phyloP scores from a whole-genome alignment of 257 asterid species.

The Echites panduratus region DNA sequence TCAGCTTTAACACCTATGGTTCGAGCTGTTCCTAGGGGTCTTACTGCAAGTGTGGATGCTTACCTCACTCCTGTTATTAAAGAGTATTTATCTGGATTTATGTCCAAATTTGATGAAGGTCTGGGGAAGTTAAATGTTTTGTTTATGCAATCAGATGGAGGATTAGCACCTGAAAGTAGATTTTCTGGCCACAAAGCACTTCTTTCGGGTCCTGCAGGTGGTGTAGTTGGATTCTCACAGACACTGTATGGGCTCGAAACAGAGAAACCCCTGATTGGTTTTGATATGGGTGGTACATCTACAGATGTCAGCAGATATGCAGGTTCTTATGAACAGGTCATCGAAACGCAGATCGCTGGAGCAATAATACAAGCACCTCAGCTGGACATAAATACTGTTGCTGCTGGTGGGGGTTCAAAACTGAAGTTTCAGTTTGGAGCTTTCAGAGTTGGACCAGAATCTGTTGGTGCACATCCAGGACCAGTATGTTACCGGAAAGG shows the following conservation, averaged over 20 bases:
- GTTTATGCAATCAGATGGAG: conserved; percentile 98
- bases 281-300: conserved; percentile 99
- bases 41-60: conserved; percentile 95
- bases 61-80: conserved; percentile 92
- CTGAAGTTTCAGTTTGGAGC: conserved; percentile 87
- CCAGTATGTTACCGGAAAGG: conserved; percentile 96
- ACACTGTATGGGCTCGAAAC: conserved; percentile 82
- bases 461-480: conserved; percentile 98
- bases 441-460: conserved; percentile 95
- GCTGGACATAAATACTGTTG: conserved; percentile 94
- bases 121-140: conserved; percentile 60
- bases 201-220: conserved; percentile 98
- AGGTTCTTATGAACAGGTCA: conserved; percentile 83
- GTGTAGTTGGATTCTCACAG: conserved; percentile 96
- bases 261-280: conserved; percentile 85
- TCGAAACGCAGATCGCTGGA: conserved; percentile 90
- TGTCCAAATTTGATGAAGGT: conserved; percentile 89
- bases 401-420: conserved; percentile 99
- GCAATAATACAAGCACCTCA: conserved; percentile 97
- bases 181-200: conserved; percentile 99
- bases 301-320: conserved; percentile 98
- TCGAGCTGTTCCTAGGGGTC: conserved; percentile 97
- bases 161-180: conserved; percentile 88
- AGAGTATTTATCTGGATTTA: conserved; percentile 78
- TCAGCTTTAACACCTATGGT: conserved; percentile 96